Evolutionary conservation across 2,329 filamentous ascomycete genomes (phyloP).

Genomic region (Scedosporium apiospermum): DNA sequence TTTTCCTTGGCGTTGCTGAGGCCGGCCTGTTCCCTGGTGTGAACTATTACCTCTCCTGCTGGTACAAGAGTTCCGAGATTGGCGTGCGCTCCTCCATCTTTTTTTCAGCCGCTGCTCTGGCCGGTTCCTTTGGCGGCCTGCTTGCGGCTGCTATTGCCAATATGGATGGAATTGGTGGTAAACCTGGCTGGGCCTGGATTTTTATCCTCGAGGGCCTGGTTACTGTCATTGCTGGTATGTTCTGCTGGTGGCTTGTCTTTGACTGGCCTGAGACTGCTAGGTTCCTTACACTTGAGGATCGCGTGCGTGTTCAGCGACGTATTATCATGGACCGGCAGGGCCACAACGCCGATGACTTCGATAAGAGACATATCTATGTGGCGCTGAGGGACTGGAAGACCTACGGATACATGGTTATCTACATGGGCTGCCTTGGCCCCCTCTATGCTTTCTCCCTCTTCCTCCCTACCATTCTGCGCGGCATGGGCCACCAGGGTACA

Average conservation of each 20-base stretch:
- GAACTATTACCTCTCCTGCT: conserved; percentile 74
- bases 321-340: conserved; percentile 63
- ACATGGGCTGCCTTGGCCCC: conserved; percentile 65
- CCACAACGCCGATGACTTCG: conserved; percentile 69
- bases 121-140: conserved; percentile 68
- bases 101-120: conserved; percentile 72
- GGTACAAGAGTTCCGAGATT: conserved; percentile 74
- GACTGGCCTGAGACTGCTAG: conserved; percentile 71
- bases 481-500: conserved; percentile 31
- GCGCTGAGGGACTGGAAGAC: conserved; percentile 79
- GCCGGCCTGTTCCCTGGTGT: conserved; percentile 69
- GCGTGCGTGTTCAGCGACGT: conserved; percentile 60
- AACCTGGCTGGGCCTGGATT: conserved; percentile 54
- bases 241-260: conserved; percentile 69
- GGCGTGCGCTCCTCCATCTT: conserved; percentile 74
- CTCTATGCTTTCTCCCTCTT: conserved; percentile 72
- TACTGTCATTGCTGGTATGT: conserved; percentile 58
- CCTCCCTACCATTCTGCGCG: conserved; percentile 66
- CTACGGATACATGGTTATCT: conserved; percentile 63
- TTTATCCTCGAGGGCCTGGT: conserved; percentile 62
- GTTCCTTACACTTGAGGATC: conserved; percentile 63
- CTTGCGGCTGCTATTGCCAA: conserved; percentile 62
- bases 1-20: conserved; percentile 66
- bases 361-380: conserved; percentile 61
- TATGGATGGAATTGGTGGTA: conserved; percentile 54